Evolutionary conservation across 352 stramenopile genomes (phyloP).

Genomic region (Phytophthora rubi): DNA sequence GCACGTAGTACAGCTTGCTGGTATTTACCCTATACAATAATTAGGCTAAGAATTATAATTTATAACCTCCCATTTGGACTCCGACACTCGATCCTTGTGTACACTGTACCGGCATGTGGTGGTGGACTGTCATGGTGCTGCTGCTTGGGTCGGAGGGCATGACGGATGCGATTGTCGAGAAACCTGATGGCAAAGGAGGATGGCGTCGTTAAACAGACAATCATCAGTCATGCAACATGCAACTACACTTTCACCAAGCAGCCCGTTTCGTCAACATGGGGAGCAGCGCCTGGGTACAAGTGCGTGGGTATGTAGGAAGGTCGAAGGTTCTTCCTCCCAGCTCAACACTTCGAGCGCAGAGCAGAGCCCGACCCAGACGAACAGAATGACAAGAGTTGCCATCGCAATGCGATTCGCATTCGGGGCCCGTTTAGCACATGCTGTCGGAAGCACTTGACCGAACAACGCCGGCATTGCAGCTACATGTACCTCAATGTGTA

Average conservation of each 20-base stretch:
- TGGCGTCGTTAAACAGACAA: conserved; percentile 28
- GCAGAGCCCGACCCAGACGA: neutral
- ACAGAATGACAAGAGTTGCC: neutral
- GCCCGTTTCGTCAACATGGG: conserved; percentile 7
- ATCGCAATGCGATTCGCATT: neutral
- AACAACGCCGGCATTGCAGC: neutral
- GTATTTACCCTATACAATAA: conserved; percentile 38
- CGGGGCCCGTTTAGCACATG: neutral
- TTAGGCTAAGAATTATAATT: conserved; percentile 28
- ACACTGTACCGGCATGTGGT: too few species aligned
- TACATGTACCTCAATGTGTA: too few species aligned
- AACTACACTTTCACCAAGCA: conserved; percentile 10
- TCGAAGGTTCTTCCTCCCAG: too few species aligned
- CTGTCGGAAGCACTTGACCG: neutral
- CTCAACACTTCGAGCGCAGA: neutral
- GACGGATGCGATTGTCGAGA: conserved; percentile 8
- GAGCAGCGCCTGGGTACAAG: neutral
- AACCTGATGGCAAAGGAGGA: conserved; percentile 25
- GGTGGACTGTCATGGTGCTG: neutral
- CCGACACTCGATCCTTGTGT: neutral
- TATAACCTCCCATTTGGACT: conserved; percentile 9
- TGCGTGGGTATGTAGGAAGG: neutral
- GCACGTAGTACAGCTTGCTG: conserved; percentile 21
- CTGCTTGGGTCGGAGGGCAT: neutral
- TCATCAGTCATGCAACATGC: conserved; percentile 7